Percentiles rank a stretch among this genome's conserved stretches.
Evolutionary conservation across 1,284 basidiomycete species (phyloP).

Genomic region (Ganoderma sinense): DNA sequence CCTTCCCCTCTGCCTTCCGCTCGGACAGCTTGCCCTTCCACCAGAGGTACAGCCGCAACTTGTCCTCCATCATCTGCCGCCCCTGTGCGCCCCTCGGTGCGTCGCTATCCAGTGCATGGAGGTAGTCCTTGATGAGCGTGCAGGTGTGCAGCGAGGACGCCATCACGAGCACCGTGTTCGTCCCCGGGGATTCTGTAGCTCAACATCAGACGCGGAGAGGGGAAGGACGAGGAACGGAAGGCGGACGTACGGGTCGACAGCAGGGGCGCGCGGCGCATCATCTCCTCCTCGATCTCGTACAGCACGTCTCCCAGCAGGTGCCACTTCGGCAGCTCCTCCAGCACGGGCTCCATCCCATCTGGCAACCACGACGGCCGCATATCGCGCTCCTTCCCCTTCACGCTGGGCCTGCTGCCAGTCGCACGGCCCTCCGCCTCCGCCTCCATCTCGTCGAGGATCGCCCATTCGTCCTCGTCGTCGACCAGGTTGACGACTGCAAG

Average conservation of each 20-base stretch:
- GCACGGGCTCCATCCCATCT: conserved; percentile 81
- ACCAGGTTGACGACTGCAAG: conserved; percentile 43
- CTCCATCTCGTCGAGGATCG: conserved; percentile 86
- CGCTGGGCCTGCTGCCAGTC: conserved; percentile 26
- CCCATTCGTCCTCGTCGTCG: conserved; percentile 89
- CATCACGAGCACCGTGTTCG: conserved; percentile 89
- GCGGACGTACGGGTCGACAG: conserved; percentile 38
- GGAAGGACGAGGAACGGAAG: background rate
- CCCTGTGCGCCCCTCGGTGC: conserved; percentile 69
- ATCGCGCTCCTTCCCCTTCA: background rate
- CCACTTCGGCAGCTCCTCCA: conserved; percentile 98
- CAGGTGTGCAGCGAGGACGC: conserved; percentile 84
- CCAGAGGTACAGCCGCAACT: conserved; percentile 77
- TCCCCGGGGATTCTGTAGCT: conserved; percentile 60
- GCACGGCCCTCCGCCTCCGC: conserved; percentile 35
- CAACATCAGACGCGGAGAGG: background rate
- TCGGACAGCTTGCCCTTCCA: conserved; percentile 78
- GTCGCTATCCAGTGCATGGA: conserved; percentile 69
- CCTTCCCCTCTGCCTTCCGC: conserved; percentile 44
- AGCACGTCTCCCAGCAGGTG: conserved; percentile 84
- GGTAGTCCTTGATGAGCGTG: conserved; percentile 79
- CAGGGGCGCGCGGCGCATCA: conserved; percentile 64
- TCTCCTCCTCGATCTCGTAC: conserved; percentile 92
- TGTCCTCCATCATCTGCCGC: conserved; percentile 80
- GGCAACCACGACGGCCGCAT: conserved; percentile 69